Percentiles rank a stretch among this genome's conserved stretches.
phyloP scores from a whole-genome alignment of 148 eudicot species.

The Drosera capensis region DNA sequence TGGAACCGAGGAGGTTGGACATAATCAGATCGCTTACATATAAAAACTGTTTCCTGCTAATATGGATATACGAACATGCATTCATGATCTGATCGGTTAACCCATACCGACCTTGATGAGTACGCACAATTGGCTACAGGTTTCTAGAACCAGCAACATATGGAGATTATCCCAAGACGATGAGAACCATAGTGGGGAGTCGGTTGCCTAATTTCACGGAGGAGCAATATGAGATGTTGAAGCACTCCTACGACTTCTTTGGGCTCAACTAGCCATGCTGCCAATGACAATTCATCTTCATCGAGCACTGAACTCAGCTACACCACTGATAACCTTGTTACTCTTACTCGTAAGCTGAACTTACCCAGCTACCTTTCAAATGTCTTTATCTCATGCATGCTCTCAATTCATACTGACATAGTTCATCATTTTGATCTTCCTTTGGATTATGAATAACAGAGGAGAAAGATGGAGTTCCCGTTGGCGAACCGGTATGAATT shows the following conservation, averaged over 20 bases:
- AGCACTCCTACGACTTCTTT: constrained; percentile 12
- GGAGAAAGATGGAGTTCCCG: constrained; percentile 2
- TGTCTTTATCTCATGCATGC: not conserved
- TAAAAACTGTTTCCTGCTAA: not conserved
- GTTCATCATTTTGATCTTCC: too few species aligned
- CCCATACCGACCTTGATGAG: not conserved
- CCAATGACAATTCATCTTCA: constrained; percentile 1
- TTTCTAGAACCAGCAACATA: constrained; percentile 17
- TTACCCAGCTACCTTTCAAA: not conserved
- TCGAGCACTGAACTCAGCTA: constrained; percentile 1
- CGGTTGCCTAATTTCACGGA: constrained; percentile 14
- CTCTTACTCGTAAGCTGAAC: constrained; percentile 3
- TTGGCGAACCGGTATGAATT: constrained; percentile 5
- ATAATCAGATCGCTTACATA: too few species aligned
- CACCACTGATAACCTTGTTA: constrained; percentile 11
- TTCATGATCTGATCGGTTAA: not conserved
- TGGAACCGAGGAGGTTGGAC: too few species aligned
- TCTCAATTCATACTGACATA: not conserved
- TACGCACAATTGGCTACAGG: constrained; percentile 3
- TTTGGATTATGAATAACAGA: not conserved
- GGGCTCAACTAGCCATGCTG: constrained; percentile 18
- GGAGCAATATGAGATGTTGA: constrained; percentile 9
- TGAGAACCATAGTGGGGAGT: constrained; percentile 11
- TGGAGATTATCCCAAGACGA: constrained; percentile 18
- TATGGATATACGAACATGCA: too few species aligned